phyloP scores from a whole-genome alignment of 78 protist genomes.

The Isochrysis galbana region DNA sequence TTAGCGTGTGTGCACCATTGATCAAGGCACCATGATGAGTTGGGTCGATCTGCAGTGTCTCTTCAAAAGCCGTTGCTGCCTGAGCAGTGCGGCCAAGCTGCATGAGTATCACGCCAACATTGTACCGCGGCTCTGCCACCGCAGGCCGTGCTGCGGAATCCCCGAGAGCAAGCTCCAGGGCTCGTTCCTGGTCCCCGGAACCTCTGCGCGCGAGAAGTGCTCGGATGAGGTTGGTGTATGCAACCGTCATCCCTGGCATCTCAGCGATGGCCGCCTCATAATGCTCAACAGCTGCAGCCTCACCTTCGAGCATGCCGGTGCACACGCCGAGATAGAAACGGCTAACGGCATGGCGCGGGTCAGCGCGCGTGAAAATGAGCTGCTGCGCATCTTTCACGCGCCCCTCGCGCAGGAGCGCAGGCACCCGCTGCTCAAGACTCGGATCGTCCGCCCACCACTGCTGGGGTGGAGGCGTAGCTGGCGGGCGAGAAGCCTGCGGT shows the following conservation, averaged over 20 bases:
- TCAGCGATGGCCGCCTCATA: not conserved
- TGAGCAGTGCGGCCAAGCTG: not conserved
- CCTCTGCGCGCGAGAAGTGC: not conserved
- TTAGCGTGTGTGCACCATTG: not conserved
- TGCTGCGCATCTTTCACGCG: not conserved
- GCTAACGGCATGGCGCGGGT: not conserved
- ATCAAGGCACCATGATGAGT: not conserved
- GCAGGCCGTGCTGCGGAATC: not conserved
- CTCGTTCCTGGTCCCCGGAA: not conserved
- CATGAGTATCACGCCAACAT: not conserved
- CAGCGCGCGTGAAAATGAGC: not conserved
- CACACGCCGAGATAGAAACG: not conserved
- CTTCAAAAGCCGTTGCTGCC: not conserved
- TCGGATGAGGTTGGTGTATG: not conserved
- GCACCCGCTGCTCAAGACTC: not conserved
- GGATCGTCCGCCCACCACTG: not conserved
- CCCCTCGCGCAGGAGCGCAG: not conserved
- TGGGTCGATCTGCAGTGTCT: not conserved
- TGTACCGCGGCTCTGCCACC: not conserved
- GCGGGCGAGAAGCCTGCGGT: too few relatives aligned
- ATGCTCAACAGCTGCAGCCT: not conserved
- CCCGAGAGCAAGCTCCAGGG: not conserved
- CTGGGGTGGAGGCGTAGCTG: too few relatives aligned
- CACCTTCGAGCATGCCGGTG: not conserved
- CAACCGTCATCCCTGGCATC: not conserved